Percentiles rank a stretch among this genome's conserved stretches.
phyloP scores from a whole-genome alignment of 2,329 filamentous ascomycete species.

The Ceratocystis diversiconidia region DNA sequence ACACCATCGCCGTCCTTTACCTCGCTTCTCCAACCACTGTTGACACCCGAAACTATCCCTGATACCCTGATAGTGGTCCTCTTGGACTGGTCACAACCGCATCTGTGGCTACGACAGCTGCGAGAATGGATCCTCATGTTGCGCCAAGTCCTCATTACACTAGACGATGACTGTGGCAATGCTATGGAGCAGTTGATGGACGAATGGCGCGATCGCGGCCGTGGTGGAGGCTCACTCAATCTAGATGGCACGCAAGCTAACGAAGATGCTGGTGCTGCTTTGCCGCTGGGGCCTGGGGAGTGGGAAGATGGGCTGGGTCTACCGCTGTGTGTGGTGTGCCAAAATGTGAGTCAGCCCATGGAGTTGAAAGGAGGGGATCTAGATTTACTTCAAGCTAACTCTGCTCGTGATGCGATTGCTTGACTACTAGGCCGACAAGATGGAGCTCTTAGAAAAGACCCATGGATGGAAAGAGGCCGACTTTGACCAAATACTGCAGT shows the following conservation, averaged over 20 bases:
- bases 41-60: conserved; percentile 70
- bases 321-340: conserved; percentile 85
- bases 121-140: conserved; percentile 81
- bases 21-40: conserved; percentile 66
- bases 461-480: conserved; percentile 90
- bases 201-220: conserved; percentile 62
- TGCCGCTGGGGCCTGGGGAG: conserved; percentile 75
- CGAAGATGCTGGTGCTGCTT: conserved; percentile 50
- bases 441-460: conserved; percentile 78
- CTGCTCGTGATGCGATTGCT: neutral
- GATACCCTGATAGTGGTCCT: conserved; percentile 80
- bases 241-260: conserved; percentile 49
- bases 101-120: conserved; percentile 79
- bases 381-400: neutral
- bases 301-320: conserved; percentile 84
- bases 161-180: conserved; percentile 63
- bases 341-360: conserved; percentile 51
- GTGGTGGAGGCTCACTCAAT: conserved; percentile 47
- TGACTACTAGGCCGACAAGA: conserved; percentile 56
- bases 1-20: conserved; percentile 71
- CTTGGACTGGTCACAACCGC: conserved; percentile 91
- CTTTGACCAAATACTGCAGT: conserved; percentile 91
- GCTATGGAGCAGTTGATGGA: conserved; percentile 78
- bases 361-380: neutral
- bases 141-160: conserved; percentile 57